Evolutionary conservation across 2,329 filamentous ascomycete genomes (phyloP), one percentile per base, ranked within the genome.

Genomic region (Phaeomoniella chlamydospora): DNA sequence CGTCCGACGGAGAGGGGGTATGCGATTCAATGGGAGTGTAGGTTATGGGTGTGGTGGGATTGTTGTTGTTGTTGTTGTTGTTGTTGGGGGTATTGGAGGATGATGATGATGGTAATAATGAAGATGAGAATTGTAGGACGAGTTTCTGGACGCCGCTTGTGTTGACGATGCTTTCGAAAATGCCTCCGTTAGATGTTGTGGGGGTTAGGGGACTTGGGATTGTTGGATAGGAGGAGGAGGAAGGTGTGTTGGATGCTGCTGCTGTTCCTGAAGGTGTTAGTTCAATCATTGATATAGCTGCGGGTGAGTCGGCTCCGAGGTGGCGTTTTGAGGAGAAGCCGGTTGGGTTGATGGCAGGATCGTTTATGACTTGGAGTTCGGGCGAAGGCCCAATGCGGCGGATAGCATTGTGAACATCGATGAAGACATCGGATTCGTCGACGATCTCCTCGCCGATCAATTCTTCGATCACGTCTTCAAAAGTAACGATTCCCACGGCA

Each of bases 381-480:
- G 88, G 88, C 2, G 87, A 86, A 1, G 86, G 86, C 13, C 80
- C 74, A 49, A 92, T 72, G 36, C 90, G 83, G 39, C 90, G 77
- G 46, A 98, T 94, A 15, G 90, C 90, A 63, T 96, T 96, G 67
- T 96, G 90, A 2, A 98, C 86, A 55, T 98, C 90, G 44, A 98
- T 80, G 51, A 93, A 98, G 9, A 98, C 90, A 57, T 98, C 90
- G 0, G 88, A 96, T 57, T 98, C 90, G 54, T 98, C 90, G 43
- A 98, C 92, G 44, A 96, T 98, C 69, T 98, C 90, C 66, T 98
- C 90, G 65, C 90, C 90, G 57, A 98, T 98, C 18, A 98, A 65
- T 58, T 98, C 90, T 57, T 98, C 90, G 51, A 98, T 98, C 3
- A 98, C 90, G 56, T 98, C 90, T 56, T 98, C 90, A 2, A 98